These are phyloP conservation scores for Vigna trinervia DNA, from an alignment of 306 rosid species.

Conservation along the genomic window DNA sequence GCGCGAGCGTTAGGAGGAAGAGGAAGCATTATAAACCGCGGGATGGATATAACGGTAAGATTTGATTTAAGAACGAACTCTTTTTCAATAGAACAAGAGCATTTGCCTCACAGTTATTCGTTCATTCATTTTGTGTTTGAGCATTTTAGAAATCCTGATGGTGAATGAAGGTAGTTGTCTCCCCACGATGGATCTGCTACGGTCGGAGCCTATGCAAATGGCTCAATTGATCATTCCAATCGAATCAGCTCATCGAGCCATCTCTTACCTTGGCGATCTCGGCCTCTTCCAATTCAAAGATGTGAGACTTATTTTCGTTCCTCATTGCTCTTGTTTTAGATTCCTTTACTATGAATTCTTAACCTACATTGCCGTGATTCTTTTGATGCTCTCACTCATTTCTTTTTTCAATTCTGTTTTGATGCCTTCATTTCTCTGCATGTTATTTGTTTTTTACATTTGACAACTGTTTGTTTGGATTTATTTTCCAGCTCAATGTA, in stretches of 20 bases:
- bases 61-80: constrained; percentile 28
- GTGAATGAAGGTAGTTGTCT: constrained; percentile 40
- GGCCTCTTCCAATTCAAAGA: constrained; percentile 90
- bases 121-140: constrained; percentile 15
- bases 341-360: constrained; percentile 5
- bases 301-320: constrained; percentile 42
- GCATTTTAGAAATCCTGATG: constrained; percentile 40
- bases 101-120: not conserved
- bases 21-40: constrained; percentile 37
- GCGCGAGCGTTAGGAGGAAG: constrained; percentile 1
- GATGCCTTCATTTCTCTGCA: not conserved
- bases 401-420: not conserved
- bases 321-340: constrained; percentile 9
- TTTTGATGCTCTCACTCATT: not conserved
- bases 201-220: constrained; percentile 91
- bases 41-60: constrained; percentile 30
- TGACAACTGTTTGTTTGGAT: constrained; percentile 16
- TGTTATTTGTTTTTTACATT: not conserved
- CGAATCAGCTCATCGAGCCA: constrained; percentile 68
- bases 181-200: constrained; percentile 77
- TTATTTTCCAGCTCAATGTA: constrained; percentile 67
- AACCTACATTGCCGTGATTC: not conserved
- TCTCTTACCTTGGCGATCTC: constrained; percentile 81
- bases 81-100: not conserved
- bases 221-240: constrained; percentile 84